Conservation (phyloP, 805 yeast genomes). For the Yamadazyma nakazawae region DNA sequence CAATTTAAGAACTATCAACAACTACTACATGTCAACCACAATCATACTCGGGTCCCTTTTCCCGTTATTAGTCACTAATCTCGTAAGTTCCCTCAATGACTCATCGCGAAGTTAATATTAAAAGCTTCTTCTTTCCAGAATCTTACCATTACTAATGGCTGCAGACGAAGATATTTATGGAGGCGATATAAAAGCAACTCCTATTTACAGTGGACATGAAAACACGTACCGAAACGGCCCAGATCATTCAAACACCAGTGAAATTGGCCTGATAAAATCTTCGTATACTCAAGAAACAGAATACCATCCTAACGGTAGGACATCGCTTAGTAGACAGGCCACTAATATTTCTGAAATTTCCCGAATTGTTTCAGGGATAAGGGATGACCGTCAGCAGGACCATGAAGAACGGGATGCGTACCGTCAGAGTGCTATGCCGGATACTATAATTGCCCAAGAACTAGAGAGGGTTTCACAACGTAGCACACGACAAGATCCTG, state of each 20-base stretch:
- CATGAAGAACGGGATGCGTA: conserved; percentile 13
- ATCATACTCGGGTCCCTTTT: too few species aligned
- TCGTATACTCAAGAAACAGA: neutral
- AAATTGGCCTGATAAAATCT: neutral
- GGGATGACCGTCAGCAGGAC: conserved; percentile 22
- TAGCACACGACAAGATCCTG: conserved; percentile 3
- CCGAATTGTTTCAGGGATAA: conserved; percentile 15
- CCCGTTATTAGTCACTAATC: too few species aligned
- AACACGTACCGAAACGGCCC: neutral
- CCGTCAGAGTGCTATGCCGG: conserved; percentile 13
- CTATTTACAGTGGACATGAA: neutral
- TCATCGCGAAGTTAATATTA: neutral
- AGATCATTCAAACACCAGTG: neutral
- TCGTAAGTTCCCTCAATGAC: neutral
- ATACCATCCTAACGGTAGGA: neutral
- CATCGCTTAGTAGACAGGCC: neutral
- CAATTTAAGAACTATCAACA: too few species aligned
- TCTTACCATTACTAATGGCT: neutral
- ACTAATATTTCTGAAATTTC: conserved; percentile 6
- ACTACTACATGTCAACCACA: too few species aligned
- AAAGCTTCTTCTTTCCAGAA: neutral
- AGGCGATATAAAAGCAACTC: neutral
- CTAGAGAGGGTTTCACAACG: conserved; percentile 15
- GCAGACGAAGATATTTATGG: neutral
- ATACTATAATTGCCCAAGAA: conserved; percentile 16